Evolutionary conservation across 495 filamentous ascomycete genomes (phyloP).

Genomic region (Copromyces sp.): DNA sequence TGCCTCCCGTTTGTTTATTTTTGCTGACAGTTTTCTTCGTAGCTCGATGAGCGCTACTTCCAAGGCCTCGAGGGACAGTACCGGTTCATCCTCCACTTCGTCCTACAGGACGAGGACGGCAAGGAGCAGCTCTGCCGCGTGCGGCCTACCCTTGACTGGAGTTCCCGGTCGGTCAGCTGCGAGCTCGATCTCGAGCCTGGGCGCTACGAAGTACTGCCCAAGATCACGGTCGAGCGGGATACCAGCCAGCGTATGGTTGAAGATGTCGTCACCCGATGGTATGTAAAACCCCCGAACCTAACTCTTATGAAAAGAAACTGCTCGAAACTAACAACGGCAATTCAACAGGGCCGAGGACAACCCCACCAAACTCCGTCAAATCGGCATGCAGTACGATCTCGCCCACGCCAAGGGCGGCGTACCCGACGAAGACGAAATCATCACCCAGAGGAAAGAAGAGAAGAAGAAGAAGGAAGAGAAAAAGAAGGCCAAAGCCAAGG

Average conservation of each 20-base stretch:
- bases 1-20: background rate
- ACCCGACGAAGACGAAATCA: slow-evolving; percentile 54
- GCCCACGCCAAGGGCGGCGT: slow-evolving; percentile 63
- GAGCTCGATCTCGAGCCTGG: slow-evolving; percentile 65
- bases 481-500: slow-evolving; percentile 15
- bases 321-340: background rate
- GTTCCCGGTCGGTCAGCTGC: slow-evolving; percentile 54
- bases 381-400: slow-evolving; percentile 62
- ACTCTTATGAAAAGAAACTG: background rate
- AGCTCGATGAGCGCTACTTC: slow-evolving; percentile 62
- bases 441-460: slow-evolving; percentile 28
- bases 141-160: slow-evolving; percentile 46
- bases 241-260: slow-evolving; percentile 37
- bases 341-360: slow-evolving; percentile 32
- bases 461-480: slow-evolving; percentile 17
- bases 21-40: background rate
- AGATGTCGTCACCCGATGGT: slow-evolving; percentile 44
- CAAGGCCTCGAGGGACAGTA: slow-evolving; percentile 60
- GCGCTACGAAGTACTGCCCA: slow-evolving; percentile 61
- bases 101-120: slow-evolving; percentile 57
- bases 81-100: slow-evolving; percentile 56
- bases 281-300: background rate
- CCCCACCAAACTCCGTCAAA: slow-evolving; percentile 61
- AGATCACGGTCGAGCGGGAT: slow-evolving; percentile 51
- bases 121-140: slow-evolving; percentile 63